Percentiles rank a stretch among this genome's conserved stretches.
phyloP scores from a whole-genome alignment of 192 early-diverging fungal genomes.

The Chytriomyces confervae region DNA sequence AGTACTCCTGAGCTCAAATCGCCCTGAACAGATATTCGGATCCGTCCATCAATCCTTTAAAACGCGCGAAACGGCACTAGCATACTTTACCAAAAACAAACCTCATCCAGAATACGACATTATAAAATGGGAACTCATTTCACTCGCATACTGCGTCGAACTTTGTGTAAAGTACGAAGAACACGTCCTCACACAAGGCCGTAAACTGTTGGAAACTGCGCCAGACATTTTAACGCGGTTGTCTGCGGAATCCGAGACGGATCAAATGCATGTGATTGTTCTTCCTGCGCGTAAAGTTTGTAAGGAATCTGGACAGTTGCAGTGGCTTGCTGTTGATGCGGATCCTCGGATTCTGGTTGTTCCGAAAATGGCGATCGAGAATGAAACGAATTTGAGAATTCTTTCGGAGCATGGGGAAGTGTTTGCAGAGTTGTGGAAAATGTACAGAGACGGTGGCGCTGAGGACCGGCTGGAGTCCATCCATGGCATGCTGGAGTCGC shows the following conservation, averaged over 20 bases:
- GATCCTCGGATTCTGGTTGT: slow-evolving; percentile 21
- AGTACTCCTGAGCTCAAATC: background rate
- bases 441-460: slow-evolving; percentile 8
- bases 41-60: slow-evolving; percentile 23
- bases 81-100: slow-evolving; percentile 6
- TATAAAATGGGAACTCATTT: slow-evolving; percentile 32
- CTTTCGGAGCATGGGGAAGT: slow-evolving; percentile 37
- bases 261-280: background rate
- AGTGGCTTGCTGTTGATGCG: background rate
- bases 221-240: slow-evolving; percentile 20
- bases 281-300: slow-evolving; percentile 14
- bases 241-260: background rate
- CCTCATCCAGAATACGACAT: slow-evolving; percentile 24
- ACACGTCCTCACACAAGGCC: slow-evolving; percentile 1
- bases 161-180: slow-evolving; percentile 33
- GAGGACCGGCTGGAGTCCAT: background rate
- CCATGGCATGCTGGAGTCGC: slow-evolving; percentile 21
- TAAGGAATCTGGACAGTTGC: background rate
- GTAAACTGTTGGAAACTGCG: background rate
- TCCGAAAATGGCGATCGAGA: background rate
- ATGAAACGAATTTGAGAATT: slow-evolving; percentile 13
- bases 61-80: background rate
- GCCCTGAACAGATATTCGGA: slow-evolving; percentile 25
- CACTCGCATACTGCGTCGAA: slow-evolving; percentile 29
- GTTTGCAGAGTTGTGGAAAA: slow-evolving; percentile 35